A percentile compares a stretch with the other conserved stretches of the same genome.
Evolutionary conservation across 2,329 filamentous ascomycete species (phyloP).

Genomic region (Aspergillus quadrilineatus): DNA sequence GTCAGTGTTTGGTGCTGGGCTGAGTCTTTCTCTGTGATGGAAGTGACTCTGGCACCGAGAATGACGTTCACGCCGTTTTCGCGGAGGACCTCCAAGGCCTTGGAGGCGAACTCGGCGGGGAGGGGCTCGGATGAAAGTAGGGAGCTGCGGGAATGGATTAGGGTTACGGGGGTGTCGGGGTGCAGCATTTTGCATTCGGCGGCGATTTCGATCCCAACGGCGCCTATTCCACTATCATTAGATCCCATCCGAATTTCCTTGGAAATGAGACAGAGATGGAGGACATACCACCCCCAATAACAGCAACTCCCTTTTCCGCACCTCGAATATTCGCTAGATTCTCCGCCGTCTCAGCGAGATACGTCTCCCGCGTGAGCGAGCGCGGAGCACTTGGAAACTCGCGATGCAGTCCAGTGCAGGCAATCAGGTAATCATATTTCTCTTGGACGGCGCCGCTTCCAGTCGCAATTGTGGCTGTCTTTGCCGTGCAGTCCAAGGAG

Average conservation of each 20-base stretch:
- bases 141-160: constrained; percentile 70
- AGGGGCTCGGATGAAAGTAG: constrained; percentile 73
- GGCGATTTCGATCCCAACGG: constrained; percentile 80
- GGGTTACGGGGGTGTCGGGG: constrained; percentile 65
- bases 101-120: constrained; percentile 63
- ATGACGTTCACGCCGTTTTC: constrained; percentile 58
- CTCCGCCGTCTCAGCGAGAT: constrained; percentile 25
- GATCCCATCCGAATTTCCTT: not conserved
- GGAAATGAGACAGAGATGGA: not conserved
- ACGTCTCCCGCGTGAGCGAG: constrained; percentile 43
- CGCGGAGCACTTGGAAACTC: constrained; percentile 73
- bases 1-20: constrained; percentile 38
- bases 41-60: constrained; percentile 28
- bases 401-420: constrained; percentile 67
- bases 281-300: constrained; percentile 66
- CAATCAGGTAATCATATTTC: constrained; percentile 72
- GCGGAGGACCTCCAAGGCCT: constrained; percentile 57
- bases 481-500: constrained; percentile 58
- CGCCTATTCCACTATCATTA: constrained; percentile 46
- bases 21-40: constrained; percentile 20
- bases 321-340: constrained; percentile 41
- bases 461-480: constrained; percentile 57
- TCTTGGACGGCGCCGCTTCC: constrained; percentile 43
- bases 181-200: constrained; percentile 70
- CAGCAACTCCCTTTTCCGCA: constrained; percentile 54